Conservation (phyloP, 1,284 basidiomycete species). For the Xerocomus nothofagi region DNA sequence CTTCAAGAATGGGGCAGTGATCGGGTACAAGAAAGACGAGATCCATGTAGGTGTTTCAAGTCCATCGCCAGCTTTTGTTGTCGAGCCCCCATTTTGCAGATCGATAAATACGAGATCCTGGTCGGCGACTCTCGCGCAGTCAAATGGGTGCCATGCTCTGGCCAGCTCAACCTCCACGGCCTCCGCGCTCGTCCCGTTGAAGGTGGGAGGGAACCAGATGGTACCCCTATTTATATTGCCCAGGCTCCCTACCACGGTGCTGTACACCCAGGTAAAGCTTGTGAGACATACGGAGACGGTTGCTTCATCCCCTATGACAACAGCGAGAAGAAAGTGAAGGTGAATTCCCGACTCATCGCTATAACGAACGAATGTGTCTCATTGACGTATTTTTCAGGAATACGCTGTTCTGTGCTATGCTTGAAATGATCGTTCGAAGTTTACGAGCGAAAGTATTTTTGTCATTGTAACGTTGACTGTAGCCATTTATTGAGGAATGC, state of each 20-base stretch:
- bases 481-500: constrained; percentile 2
- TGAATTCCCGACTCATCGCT: constrained; percentile 4
- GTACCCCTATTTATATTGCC: constrained; percentile 60
- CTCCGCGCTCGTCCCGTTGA: constrained; percentile 59
- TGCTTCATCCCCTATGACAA: constrained; percentile 36
- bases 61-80: background rate
- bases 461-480: constrained; percentile 6
- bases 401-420: constrained; percentile 46
- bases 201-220: constrained; percentile 63
- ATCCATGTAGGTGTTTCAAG: constrained; percentile 46
- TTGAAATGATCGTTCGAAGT: constrained; percentile 6
- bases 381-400: constrained; percentile 32
- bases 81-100: constrained; percentile 35
- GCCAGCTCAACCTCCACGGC: constrained; percentile 43
- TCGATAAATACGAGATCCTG: constrained; percentile 63
- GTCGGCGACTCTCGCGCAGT: constrained; percentile 60
- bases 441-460: background rate
- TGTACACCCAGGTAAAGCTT: constrained; percentile 64
- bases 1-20: constrained; percentile 59
- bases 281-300: constrained; percentile 52
- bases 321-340: constrained; percentile 37
- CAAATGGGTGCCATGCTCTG: constrained; percentile 54
- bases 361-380: constrained; percentile 2
- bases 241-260: constrained; percentile 53
- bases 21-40: constrained; percentile 60